These are phyloP conservation scores for Spinacia oleracea DNA, from an alignment of 179 eudicot species.

Conservation along the genomic window DNA sequence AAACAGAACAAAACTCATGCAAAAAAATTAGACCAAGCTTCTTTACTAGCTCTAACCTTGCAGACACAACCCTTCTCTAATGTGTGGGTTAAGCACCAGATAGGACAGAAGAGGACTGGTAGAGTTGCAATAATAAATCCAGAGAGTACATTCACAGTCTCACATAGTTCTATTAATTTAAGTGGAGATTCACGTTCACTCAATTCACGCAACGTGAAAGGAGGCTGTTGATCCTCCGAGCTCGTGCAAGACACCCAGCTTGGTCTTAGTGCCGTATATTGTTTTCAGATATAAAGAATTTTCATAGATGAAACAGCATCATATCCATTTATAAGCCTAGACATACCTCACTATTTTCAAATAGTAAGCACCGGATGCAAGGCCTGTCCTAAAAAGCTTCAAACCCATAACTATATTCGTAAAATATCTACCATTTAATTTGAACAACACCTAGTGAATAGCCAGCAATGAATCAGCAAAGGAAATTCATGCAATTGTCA, in stretches of 20 bases:
- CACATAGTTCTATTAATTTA: neutral
- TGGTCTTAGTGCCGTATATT: neutral
- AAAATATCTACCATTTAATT: neutral
- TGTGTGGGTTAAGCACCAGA: neutral
- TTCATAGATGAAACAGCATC: neutral
- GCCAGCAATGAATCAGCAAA: neutral
- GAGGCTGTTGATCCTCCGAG: neutral
- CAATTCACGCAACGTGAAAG: too few relatives aligned
- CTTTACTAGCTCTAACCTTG: neutral
- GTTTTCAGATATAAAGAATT: neutral
- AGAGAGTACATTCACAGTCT: neutral
- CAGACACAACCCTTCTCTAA: neutral
- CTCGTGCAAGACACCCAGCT: neutral
- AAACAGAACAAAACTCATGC: neutral
- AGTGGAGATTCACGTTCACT: neutral
- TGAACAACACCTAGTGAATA: neutral
- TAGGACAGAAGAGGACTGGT: neutral
- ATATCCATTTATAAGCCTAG: neutral
- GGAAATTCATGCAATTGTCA: neutral
- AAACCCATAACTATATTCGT: neutral
- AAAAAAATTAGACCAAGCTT: neutral
- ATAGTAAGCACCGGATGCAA: neutral
- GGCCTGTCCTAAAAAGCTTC: neutral
- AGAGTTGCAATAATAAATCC: neutral
- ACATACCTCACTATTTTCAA: neutral